Percentiles rank a stretch among this genome's conserved stretches.
These are phyloP conservation scores for Xerophyta viscosa DNA, from an alignment of 106 monocot genomes.

Conservation along the genomic window DNA sequence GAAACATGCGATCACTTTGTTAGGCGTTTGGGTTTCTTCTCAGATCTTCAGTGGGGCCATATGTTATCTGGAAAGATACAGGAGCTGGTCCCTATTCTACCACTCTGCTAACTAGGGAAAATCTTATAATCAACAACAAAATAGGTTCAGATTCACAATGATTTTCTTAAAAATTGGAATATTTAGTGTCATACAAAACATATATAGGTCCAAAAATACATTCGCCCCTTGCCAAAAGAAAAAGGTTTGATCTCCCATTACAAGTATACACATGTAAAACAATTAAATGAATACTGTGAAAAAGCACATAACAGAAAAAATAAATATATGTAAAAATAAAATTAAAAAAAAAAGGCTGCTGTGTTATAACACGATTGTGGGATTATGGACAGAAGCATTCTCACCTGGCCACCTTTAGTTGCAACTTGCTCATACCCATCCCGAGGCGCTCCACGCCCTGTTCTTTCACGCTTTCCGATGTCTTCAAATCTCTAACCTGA, in stretches of 20 bases:
- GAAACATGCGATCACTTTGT: no score
- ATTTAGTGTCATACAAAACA: no score
- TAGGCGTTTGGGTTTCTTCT: no score
- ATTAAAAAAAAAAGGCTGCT: not conserved
- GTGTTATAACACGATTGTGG: not conserved
- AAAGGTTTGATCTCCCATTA: not conserved
- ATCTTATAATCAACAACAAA: no score
- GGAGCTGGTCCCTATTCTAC: no score
- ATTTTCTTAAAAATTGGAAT: no score
- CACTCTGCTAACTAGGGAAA: no score
- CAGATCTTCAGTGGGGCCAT: no score
- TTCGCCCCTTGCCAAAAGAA: no score
- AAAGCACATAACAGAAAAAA: not conserved
- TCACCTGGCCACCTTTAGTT: slow-evolving; percentile 17
- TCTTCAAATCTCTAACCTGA: not conserved
- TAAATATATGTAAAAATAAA: not conserved
- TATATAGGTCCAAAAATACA: no score
- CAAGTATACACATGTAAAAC: not conserved
- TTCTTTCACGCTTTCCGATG: slow-evolving; percentile 9
- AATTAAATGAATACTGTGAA: not conserved
- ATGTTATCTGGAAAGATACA: no score
- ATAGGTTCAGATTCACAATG: no score
- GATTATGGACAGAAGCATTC: not conserved
- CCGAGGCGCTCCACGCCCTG: slow-evolving; percentile 13
- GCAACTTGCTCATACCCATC: slow-evolving; percentile 20